Evolutionary conservation across 2,329 filamentous ascomycete genomes (phyloP).

Genomic region (Cryphonectria parasitica): DNA sequence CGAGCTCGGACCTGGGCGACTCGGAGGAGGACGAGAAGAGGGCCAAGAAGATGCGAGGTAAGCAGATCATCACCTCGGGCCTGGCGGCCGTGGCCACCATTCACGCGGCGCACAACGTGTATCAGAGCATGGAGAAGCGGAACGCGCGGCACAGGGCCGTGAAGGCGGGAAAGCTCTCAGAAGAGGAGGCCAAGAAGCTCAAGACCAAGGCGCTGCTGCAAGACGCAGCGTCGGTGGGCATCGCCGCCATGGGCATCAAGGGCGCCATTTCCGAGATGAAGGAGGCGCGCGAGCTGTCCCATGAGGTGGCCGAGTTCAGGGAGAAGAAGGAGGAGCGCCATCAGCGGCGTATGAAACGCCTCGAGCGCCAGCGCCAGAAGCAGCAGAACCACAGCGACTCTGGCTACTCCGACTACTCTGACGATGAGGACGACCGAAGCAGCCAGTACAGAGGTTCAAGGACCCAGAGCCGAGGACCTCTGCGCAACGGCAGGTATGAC

Average conservation of each 20-base stretch:
- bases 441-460: constrained; percentile 43
- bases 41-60: constrained; percentile 63
- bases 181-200: constrained; percentile 57
- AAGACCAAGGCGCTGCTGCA: constrained; percentile 61
- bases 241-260: constrained; percentile 62
- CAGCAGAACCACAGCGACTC: constrained; percentile 26
- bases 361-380: constrained; percentile 22
- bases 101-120: constrained; percentile 62
- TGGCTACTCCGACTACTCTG: constrained; percentile 29
- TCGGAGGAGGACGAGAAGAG: constrained; percentile 60
- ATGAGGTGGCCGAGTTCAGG: constrained; percentile 55
- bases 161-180: constrained; percentile 55
- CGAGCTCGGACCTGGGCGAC: constrained; percentile 60
- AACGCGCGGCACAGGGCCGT: constrained; percentile 57
- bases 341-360: constrained; percentile 48
- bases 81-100: constrained; percentile 63
- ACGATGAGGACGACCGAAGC: constrained; percentile 27
- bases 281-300: constrained; percentile 54
- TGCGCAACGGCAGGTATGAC: constrained; percentile 43
- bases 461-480: constrained; percentile 48
- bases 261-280: constrained; percentile 60
- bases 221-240: constrained; percentile 62
- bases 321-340: constrained; percentile 55
- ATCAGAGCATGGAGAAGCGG: constrained; percentile 62
- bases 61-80: constrained; percentile 61